Conservation (phyloP, 1,139 yeast species). For the Taiozyma sp. region DNA sequence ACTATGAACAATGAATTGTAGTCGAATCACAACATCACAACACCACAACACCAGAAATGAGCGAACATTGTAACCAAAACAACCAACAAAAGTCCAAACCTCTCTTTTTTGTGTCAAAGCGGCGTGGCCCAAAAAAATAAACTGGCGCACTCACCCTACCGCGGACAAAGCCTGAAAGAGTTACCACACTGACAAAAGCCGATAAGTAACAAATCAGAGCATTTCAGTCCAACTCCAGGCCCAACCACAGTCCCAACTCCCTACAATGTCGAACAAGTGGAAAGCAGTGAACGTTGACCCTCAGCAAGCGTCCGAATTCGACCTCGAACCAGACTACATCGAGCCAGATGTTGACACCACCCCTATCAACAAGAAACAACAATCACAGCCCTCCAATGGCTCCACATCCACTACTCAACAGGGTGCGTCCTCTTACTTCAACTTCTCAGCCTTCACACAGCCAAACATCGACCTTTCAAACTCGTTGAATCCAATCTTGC, state of each 20-base stretch:
- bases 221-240: not conserved
- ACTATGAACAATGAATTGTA: no score
- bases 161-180: no score
- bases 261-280: constrained; percentile 20
- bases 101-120: no score
- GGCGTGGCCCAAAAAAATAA: no score
- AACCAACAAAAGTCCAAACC: no score
- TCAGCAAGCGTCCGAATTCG: constrained; percentile 29
- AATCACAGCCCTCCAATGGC: constrained; percentile 4
- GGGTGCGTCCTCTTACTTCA: constrained; percentile 18
- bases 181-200: not conserved
- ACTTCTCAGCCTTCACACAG: constrained; percentile 20
- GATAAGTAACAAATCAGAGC: not conserved
- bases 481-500: constrained; percentile 21
- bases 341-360: constrained; percentile 19
- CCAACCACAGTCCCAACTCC: not conserved
- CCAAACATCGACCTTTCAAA: constrained; percentile 22
- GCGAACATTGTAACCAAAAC: no score
- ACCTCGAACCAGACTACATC: constrained; percentile 32
- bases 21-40: no score
- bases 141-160: no score
- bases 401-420: constrained; percentile 5
- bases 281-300: constrained; percentile 25
- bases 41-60: no score
- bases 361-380: constrained; percentile 6